Evolutionary conservation across 805 yeast species (phyloP).

Genomic region (Wickerhamiella bombiphila): DNA sequence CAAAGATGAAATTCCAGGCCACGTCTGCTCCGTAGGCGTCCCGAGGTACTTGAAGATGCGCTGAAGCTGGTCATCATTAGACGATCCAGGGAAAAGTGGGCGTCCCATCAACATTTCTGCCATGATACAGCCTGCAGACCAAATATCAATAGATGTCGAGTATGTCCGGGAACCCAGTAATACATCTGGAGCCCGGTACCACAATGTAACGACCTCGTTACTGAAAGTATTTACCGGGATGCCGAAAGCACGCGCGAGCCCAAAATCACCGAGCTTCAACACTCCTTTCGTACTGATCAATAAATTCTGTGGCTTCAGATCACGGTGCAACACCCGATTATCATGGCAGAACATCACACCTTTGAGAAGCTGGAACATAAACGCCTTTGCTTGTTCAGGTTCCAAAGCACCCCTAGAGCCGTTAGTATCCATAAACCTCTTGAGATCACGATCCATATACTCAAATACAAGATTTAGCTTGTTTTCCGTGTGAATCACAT

Average conservation of each 20-base stretch:
- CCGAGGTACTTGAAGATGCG: slow-evolving; percentile 90
- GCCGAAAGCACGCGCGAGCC: slow-evolving; percentile 94
- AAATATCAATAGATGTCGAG: slow-evolving; percentile 92
- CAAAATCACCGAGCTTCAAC: slow-evolving; percentile 89
- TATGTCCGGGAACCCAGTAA: slow-evolving; percentile 87
- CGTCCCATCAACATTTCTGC: slow-evolving; percentile 99
- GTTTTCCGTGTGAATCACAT: slow-evolving; percentile 93
- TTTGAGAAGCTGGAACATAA: slow-evolving; percentile 83
- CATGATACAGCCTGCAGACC: slow-evolving; percentile 97
- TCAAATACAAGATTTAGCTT: slow-evolving; percentile 89
- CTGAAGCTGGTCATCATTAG: slow-evolving; percentile 88
- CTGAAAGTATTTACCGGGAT: slow-evolving; percentile 95
- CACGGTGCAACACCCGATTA: slow-evolving; percentile 67
- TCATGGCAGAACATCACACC: slow-evolving; percentile 85
- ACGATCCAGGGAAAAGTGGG: slow-evolving; percentile 90
- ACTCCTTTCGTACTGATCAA: slow-evolving; percentile 82
- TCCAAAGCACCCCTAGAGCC: slow-evolving; percentile 65
- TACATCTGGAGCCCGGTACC: slow-evolving; percentile 98
- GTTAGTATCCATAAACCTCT: slow-evolving; percentile 83
- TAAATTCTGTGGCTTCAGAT: slow-evolving; percentile 86
- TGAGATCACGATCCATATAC: slow-evolving; percentile 82
- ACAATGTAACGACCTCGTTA: slow-evolving; percentile 91
- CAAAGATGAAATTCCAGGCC: slow-evolving; percentile 83
- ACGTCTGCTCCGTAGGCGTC: slow-evolving; percentile 86
- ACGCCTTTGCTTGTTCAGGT: slow-evolving; percentile 62